Conservation (phyloP, 2,329 filamentous ascomycete species). For the Penicillium sp. region DNA sequence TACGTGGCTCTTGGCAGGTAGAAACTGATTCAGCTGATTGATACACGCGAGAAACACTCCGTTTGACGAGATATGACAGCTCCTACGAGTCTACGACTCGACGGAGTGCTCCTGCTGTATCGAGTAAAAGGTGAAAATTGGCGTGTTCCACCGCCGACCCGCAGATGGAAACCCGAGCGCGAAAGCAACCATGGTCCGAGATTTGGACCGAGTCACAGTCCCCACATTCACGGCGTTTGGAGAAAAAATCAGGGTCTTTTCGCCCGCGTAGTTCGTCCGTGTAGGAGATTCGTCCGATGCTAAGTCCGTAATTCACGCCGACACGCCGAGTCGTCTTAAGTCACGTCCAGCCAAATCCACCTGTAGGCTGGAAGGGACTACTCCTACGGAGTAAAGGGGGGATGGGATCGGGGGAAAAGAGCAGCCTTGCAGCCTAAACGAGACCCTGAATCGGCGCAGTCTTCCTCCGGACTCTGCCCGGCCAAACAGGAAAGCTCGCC, state of each 20-base stretch:
- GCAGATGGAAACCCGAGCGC: background rate
- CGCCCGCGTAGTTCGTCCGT: background rate
- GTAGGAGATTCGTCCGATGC: background rate
- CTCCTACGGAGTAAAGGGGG: too few species aligned
- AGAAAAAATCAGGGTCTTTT: background rate
- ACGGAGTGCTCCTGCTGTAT: background rate
- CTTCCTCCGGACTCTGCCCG: background rate
- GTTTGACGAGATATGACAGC: background rate
- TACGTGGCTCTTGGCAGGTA: background rate
- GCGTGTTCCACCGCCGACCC: background rate
- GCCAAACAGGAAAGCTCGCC: background rate
- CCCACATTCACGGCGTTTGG: background rate
- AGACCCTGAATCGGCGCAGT: background rate
- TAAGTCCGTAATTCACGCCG: background rate
- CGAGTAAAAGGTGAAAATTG: background rate
- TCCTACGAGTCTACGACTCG: background rate
- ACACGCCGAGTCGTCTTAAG: background rate
- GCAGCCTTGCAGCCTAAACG: background rate
- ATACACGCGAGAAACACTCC: background rate
- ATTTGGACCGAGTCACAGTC: background rate
- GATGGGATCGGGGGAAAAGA: background rate
- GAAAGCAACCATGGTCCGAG: background rate
- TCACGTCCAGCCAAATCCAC: too few species aligned
- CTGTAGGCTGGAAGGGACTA: too few species aligned
- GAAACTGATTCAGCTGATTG: too few species aligned